phyloP scores from a whole-genome alignment of 306 rosid genomes.

The Medicago arabica region DNA sequence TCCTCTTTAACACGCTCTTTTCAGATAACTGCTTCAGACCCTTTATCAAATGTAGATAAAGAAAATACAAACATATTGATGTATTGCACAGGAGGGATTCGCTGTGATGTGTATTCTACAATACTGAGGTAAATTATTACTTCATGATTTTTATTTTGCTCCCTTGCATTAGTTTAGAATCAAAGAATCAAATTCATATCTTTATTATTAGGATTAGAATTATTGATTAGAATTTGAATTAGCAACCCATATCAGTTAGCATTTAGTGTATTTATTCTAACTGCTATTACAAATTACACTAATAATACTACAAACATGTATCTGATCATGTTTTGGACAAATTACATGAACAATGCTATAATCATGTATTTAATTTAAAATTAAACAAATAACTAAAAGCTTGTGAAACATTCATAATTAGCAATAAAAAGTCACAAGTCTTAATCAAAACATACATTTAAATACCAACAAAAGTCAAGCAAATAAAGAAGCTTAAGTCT shows the following conservation, averaged over 20 bases:
- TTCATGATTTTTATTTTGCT: slow-evolving; percentile 4
- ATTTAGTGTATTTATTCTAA: background rate
- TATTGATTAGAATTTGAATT: background rate
- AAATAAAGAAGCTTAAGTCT: background rate
- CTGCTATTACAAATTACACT: background rate
- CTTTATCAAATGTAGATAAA: slow-evolving; percentile 73
- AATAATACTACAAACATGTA: background rate
- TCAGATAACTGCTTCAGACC: slow-evolving; percentile 80
- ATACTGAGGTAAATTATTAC: slow-evolving; percentile 67
- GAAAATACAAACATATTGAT: slow-evolving; percentile 73
- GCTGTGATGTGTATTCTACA: slow-evolving; percentile 88
- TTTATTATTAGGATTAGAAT: background rate
- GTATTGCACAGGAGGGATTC: slow-evolving; percentile 98
- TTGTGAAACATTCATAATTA: background rate
- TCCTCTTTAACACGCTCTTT: slow-evolving; percentile 42
- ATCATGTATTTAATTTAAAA: no score
- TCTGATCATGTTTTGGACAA: background rate
- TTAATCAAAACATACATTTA: background rate
- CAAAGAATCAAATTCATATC: background rate
- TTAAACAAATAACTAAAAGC: background rate
- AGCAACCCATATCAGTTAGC: background rate
- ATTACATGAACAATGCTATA: background rate
- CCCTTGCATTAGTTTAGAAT: background rate
- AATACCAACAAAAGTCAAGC: background rate
- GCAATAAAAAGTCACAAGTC: background rate